Conservation (phyloP, 1,139 yeast genomes). For the Hansenula sp. region DNA sequence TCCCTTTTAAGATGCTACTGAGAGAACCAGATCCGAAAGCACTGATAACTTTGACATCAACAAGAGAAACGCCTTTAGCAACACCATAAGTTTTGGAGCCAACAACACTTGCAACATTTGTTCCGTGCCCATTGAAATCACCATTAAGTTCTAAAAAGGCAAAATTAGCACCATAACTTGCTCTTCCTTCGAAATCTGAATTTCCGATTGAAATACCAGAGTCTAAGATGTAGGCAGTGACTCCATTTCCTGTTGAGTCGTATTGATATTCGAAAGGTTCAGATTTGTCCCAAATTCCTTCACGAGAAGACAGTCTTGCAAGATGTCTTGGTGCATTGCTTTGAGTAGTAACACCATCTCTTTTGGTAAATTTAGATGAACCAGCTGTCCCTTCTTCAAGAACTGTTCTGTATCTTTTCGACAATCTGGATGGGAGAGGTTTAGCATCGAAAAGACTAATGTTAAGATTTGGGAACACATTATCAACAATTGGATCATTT, state of each 20-base stretch:
- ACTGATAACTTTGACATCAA: conserved; percentile 72
- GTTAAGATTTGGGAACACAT: conserved; percentile 51
- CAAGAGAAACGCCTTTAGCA: conserved; percentile 59
- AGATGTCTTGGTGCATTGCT: conserved; percentile 62
- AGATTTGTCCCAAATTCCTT: conserved; percentile 52
- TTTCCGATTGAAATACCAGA: conserved; percentile 63
- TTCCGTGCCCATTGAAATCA: conserved; percentile 70
- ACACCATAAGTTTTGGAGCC: conserved; percentile 80
- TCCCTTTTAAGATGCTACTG: conserved; percentile 63
- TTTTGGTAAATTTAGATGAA: conserved; percentile 3
- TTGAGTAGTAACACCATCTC: conserved; percentile 46
- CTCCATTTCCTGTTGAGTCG: conserved; percentile 44
- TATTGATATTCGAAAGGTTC: conserved; percentile 45
- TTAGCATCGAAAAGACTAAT: conserved; percentile 21
- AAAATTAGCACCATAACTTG: conserved; percentile 52
- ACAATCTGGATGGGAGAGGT: too few species aligned
- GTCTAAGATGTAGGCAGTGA: conserved; percentile 77
- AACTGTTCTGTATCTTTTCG: too few species aligned
- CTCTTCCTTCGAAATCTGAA: conserved; percentile 67
- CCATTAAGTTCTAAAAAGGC: conserved; percentile 56
- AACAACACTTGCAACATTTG: conserved; percentile 89
- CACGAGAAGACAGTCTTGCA: conserved; percentile 53
- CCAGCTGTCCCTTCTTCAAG: too few species aligned
- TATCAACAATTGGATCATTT: conserved; percentile 44
- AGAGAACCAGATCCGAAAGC: conserved; percentile 61